Evolutionary conservation across 306 rosid species (phyloP).

Genomic region (Notholithocarpus densiflorus): DNA sequence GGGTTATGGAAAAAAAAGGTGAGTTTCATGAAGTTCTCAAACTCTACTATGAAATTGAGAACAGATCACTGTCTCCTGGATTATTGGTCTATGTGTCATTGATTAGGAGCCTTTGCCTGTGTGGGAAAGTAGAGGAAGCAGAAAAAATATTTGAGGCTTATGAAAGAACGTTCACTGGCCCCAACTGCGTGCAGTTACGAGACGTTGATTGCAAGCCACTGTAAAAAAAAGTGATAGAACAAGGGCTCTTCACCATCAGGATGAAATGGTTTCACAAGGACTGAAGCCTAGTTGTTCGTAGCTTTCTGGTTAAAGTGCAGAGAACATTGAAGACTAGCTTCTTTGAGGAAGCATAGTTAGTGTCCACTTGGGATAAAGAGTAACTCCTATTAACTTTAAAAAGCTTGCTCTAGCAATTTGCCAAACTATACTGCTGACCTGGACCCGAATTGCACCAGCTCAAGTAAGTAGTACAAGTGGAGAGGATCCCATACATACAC

Average conservation of each 20-base stretch:
- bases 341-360: not conserved
- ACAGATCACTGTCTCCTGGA: constrained; percentile 51
- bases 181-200: constrained; percentile 35
- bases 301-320: not conserved
- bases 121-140: constrained; percentile 62
- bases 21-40: constrained; percentile 54
- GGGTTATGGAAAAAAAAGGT: constrained; percentile 45
- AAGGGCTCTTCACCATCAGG: too few species aligned
- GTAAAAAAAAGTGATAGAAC: not conserved
- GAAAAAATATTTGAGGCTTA: constrained; percentile 49
- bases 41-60: constrained; percentile 74
- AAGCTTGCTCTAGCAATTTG: not conserved
- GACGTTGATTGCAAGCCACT: constrained; percentile 36
- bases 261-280: too few species aligned
- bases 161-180: constrained; percentile 53
- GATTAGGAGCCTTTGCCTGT: constrained; percentile 45
- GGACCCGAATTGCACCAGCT: not conserved
- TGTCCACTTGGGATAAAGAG: not conserved
- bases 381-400: not conserved
- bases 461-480: not conserved
- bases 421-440: not conserved
- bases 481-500: not conserved
- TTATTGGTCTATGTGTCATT: constrained; percentile 38
- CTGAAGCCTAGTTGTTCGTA: not conserved
- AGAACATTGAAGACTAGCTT: constrained; percentile 7